Conservation (phyloP, 208 protist genomes). For the Wallacemonas sp. region DNA sequence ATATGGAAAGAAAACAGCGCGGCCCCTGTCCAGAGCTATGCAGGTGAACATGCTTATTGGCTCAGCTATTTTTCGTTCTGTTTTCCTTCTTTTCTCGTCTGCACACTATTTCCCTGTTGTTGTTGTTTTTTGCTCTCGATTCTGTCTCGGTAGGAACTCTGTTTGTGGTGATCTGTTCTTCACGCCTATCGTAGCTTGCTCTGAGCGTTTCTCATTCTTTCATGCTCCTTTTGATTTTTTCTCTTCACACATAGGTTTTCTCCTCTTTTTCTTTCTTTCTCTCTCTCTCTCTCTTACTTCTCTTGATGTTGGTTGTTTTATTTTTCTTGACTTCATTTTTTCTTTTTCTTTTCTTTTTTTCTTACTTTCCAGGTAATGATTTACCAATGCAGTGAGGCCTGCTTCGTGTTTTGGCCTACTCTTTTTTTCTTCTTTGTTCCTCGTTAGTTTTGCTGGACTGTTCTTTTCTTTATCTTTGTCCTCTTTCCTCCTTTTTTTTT, state of each 20-base stretch:
- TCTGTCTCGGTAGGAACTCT: no score
- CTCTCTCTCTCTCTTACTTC: neutral
- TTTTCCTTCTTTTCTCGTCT: neutral
- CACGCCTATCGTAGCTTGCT: neutral
- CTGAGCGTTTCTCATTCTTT: constrained; percentile 6
- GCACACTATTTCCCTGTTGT: neutral
- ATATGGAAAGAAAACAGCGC: no score
- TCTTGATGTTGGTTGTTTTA: neutral
- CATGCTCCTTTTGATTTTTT: neutral
- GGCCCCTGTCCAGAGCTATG: no score
- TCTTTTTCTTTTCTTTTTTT: neutral
- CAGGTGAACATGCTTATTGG: no score
- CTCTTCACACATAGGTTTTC: neutral
- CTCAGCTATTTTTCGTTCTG: constrained; percentile 1
- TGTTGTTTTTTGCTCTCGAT: neutral
- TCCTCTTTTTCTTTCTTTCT: neutral
- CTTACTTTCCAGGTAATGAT: no score
- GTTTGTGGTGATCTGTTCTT: no score
- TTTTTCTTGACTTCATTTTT: constrained; percentile 2
- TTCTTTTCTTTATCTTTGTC: neutral
- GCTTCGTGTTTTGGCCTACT: neutral
- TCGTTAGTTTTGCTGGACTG: neutral
- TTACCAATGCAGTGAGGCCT: neutral
- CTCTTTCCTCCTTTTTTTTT: neutral
- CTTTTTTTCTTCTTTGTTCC: neutral